Percentiles rank a stretch among this genome's conserved stretches.
Evolutionary conservation across 2,329 filamentous ascomycete species (phyloP).

Genomic region (Madurella fahalii): DNA sequence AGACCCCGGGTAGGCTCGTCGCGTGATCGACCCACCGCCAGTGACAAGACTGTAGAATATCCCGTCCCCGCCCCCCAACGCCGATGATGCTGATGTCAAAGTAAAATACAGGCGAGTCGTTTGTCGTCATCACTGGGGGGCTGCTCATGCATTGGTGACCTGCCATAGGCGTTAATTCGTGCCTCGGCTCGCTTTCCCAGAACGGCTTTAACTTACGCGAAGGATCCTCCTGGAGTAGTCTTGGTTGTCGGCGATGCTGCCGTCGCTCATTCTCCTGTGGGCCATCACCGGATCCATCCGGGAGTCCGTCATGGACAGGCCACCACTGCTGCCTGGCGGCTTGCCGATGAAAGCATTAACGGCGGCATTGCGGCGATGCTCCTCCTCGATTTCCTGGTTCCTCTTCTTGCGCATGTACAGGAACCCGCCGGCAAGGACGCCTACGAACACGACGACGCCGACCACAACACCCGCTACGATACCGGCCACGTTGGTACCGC

Average conservation of each 20-base stretch:
- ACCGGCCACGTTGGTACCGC: conserved; percentile 67
- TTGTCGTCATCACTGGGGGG: conserved; percentile 37
- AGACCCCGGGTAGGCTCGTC: conserved; percentile 6
- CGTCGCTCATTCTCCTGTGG: conserved; percentile 81
- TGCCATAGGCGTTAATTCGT: conserved; percentile 28
- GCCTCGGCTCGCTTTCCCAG: not conserved
- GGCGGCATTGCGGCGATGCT: conserved; percentile 75
- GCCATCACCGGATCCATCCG: conserved; percentile 84
- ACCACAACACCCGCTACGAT: conserved; percentile 87
- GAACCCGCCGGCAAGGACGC: conserved; percentile 63
- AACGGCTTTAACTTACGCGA: conserved; percentile 59
- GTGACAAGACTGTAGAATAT: conserved; percentile 23
- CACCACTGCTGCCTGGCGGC: conserved; percentile 59
- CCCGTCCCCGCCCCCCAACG: conserved; percentile 31
- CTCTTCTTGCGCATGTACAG: conserved; percentile 72
- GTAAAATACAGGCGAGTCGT: conserved; percentile 36
- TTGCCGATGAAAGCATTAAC: conserved; percentile 72
- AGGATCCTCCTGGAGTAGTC: conserved; percentile 95
- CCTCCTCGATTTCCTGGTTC: conserved; percentile 75
- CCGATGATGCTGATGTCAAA: conserved; percentile 36
- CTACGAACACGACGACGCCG: conserved; percentile 67
- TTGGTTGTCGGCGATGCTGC: conserved; percentile 94
- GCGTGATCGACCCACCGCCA: conserved; percentile 13
- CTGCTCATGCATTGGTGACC: conserved; percentile 57
- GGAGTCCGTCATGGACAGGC: conserved; percentile 71